These are phyloP conservation scores for Strobilomyces echinocephalus DNA, from an alignment of 768 basidiomycete genomes.

Conservation along the genomic window DNA sequence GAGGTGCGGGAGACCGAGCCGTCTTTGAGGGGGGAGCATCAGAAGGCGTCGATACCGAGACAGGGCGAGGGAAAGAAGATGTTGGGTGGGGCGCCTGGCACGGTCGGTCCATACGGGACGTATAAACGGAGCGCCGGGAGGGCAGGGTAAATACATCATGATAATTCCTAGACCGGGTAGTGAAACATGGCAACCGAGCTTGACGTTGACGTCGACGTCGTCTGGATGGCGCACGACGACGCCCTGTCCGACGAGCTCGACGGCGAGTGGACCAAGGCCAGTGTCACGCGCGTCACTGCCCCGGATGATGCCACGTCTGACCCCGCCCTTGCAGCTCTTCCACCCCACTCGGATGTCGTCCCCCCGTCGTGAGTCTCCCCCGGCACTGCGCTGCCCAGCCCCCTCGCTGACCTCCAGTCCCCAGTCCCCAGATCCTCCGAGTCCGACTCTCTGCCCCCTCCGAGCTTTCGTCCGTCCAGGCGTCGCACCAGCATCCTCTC, in stretches of 20 bases:
- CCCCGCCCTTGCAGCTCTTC: slow-evolving; percentile 11
- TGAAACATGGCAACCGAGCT: too few species aligned
- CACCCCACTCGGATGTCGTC: too few species aligned
- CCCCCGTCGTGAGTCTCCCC: too few species aligned
- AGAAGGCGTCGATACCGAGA: slow-evolving; percentile 11
- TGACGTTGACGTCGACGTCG: slow-evolving; percentile 9
- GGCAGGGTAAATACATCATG: slow-evolving; percentile 15
- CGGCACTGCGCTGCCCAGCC: too few species aligned
- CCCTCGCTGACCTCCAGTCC: too few species aligned
- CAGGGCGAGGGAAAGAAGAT: slow-evolving; percentile 19
- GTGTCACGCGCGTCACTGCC: slow-evolving; percentile 16
- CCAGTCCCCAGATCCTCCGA: too few species aligned
- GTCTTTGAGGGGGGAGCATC: slow-evolving; percentile 11
- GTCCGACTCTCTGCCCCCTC: too few species aligned
- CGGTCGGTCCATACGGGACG: slow-evolving; percentile 42
- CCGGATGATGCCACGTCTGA: slow-evolving; percentile 17
- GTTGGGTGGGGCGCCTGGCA: slow-evolving; percentile 33
- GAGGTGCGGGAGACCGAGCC: slow-evolving; percentile 26
- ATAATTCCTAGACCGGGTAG: too few species aligned
- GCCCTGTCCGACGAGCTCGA: slow-evolving; percentile 7
- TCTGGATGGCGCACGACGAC: background rate
- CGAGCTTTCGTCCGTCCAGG: too few species aligned
- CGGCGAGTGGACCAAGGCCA: slow-evolving; percentile 24
- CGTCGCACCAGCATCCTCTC: slow-evolving; percentile 45
- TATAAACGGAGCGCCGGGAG: slow-evolving; percentile 32